Base-by-base conservation (phyloP, 208 protist species). In the Trypanosomatidae sp. region DNA sequence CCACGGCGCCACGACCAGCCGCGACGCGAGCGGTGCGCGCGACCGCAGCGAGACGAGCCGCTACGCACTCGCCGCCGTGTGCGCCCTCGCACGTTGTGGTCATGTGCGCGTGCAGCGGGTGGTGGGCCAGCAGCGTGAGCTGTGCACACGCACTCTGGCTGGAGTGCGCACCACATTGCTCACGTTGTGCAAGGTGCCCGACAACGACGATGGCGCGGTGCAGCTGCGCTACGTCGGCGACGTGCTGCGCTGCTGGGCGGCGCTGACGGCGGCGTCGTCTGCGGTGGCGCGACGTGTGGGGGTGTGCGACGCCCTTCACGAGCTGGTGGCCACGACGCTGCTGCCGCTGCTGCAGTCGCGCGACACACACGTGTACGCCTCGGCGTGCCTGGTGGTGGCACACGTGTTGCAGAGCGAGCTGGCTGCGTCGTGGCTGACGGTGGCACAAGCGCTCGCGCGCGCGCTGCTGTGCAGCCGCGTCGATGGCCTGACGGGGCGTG, bases 101-200 rank as follows among this genome's bases (percentile, higher is more conserved):
- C 64, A 86, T 46, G 47, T 60, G 16, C 63, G 48, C 55, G 62
- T 89, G 20, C 75, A 85, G 51, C 57, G 72, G 23, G 39, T 77
- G 19, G 61, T 88, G 8, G 64, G 51, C 13, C 54, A 56, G 10
- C 50, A 76, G 51, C 33, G 7, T 5, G 41, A 28, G 0, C 43
- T 86, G 2, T 52, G 42, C 5, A 33, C 40, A 2, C 33, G 47
- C 38, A 73, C 73, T 22, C 56, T 86, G 21, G 47, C 43, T 39
- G 66, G 46, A 6, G 61, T 63, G 8, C 53, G 72, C 39, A 65
- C 63, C 15, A 74, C 70, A 4, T 53, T 89, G 15, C 47, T 85
- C 24, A 89, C 80, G 24, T 53, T 89, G 26, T 85, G 80, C 64
- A 89, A 83, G 54, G 61, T 89, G 2, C 80, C 80, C 15, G 56